Conservation (phyloP, 1,284 basidiomycete genomes). For the Taiwanofungus camphoratus region DNA sequence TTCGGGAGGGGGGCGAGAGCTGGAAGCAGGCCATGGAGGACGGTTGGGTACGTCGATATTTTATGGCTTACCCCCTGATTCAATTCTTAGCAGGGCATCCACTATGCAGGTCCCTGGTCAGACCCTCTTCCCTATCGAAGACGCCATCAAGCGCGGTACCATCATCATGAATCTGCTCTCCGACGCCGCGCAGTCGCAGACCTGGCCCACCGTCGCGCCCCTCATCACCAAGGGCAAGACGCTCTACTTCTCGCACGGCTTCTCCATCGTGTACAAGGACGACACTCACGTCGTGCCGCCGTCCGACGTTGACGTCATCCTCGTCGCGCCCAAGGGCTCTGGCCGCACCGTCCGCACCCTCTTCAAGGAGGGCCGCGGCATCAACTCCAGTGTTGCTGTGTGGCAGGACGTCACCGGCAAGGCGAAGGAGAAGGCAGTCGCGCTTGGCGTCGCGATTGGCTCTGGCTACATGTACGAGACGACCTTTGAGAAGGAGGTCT, state of each 20-base stretch:
- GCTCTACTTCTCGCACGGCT: conserved; percentile 99
- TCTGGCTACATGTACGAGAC: conserved; percentile 98
- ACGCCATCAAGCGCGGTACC: conserved; percentile 92
- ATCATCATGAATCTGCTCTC: conserved; percentile 99
- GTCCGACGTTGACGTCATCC: conserved; percentile 94
- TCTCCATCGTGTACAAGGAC: conserved; percentile 98
- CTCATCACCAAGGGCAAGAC: conserved; percentile 99
- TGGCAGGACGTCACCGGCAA: conserved; percentile 96
- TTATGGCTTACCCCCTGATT: neutral
- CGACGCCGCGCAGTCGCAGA: conserved; percentile 95
- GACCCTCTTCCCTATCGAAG: conserved; percentile 97
- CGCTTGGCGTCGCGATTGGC: conserved; percentile 92
- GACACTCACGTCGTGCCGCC: conserved; percentile 95
- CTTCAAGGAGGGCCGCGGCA: conserved; percentile 99
- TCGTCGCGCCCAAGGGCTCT: conserved; percentile 98
- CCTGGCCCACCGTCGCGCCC: conserved; percentile 85
- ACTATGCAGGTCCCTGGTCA: conserved; percentile 78
- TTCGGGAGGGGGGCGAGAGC: conserved; percentile 93
- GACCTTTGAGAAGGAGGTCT: conserved; percentile 99
- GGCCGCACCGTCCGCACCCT: conserved; percentile 98
- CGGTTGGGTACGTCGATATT: conserved; percentile 73
- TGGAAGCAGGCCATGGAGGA: conserved; percentile 97
- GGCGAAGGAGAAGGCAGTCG: conserved; percentile 96
- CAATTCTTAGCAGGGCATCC: neutral
- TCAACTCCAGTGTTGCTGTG: conserved; percentile 87